Evolutionary conservation across 306 rosid species (phyloP), one percentile per base, ranked within the genome.

Genomic region (Rosa chinensis): DNA sequence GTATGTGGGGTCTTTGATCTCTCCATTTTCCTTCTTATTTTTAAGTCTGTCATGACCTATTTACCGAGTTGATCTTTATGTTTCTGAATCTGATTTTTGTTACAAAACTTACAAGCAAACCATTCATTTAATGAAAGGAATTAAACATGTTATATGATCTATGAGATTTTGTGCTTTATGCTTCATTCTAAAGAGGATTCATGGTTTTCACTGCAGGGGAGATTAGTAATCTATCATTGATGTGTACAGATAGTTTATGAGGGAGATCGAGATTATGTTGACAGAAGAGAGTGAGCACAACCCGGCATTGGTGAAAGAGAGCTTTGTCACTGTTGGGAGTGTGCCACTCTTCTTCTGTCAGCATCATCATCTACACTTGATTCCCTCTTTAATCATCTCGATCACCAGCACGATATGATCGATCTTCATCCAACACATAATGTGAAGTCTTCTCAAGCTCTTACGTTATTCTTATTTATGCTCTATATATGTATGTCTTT

Each of bases 241-340:
- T 56, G 28, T 21, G 35, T 59, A 59, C 35, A 59, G 66, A 59
- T 61, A 23, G 55, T 67, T 14, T 43, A 37, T n/a, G 44, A 52
- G 6, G 44, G 63, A n/a, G 61, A n/a, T n/a, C n/a, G n/a, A 52
- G 4, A 16, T 52, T 55, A 73, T 87, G 98, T 85, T 94, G 98
- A 92, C 94, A 94, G 98, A 94, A 94, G 98, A 94, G 93, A 92
- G 97, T 86, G 92, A 84, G 96, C 96, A 90, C 94, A 92, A 87
- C 87, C 98, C 92, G 64, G 25, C 82, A 85, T 84, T 72, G 84
- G 88, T 53, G 1, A 77, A 84, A 83, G 82, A 69, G 74, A 76
- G 82, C 72, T 88, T 90, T 87, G 85, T 68, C 79, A 49, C 72
- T 90, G 91, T 78, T 88, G 93, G 96, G 94, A 89, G 86, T 92